phyloP scores from a whole-genome alignment of 768 basidiomycete species.

The Termitomyces sp. region DNA sequence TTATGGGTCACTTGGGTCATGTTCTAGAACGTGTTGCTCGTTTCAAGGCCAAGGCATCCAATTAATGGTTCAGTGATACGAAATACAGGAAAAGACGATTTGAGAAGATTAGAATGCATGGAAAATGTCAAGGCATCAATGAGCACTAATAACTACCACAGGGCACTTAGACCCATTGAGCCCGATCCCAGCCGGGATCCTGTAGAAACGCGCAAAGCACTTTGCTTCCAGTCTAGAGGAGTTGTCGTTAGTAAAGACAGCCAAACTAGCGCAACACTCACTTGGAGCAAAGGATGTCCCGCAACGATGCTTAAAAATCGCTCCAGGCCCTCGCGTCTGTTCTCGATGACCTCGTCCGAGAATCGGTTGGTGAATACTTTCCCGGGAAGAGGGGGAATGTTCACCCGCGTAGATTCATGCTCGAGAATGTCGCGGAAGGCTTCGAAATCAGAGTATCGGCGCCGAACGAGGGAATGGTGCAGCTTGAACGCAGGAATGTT shows the following conservation, averaged over 20 bases:
- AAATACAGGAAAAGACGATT: no score
- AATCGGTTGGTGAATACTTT: conserved; percentile 99
- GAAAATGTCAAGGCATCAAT: not conserved
- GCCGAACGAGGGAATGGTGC: conserved; percentile 82
- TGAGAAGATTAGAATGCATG: not conserved
- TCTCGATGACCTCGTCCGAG: conserved; percentile 96
- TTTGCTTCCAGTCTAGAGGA: conserved; percentile 82
- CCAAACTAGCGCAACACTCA: conserved; percentile 25
- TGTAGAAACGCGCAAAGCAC: conserved; percentile 94
- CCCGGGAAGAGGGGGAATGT: conserved; percentile 94
- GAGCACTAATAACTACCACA: not conserved
- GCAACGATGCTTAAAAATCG: conserved; percentile 95
- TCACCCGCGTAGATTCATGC: conserved; percentile 93
- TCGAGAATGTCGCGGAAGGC: conserved; percentile 98
- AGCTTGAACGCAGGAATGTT: conserved; percentile 99
- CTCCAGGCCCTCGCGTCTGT: conserved; percentile 87
- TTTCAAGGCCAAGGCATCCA: not conserved
- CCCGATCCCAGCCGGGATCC: conserved; percentile 87
- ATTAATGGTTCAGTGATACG: not conserved
- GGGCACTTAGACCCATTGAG: conserved; percentile 60
- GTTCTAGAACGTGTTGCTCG: no score
- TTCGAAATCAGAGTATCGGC: conserved; percentile 91
- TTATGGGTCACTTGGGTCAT: no score
- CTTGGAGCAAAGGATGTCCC: conserved; percentile 95
- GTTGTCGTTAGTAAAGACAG: not conserved